Base-by-base conservation (phyloP, 2,329 filamentous ascomycete species). In the Colletotrichum incanum region DNA sequence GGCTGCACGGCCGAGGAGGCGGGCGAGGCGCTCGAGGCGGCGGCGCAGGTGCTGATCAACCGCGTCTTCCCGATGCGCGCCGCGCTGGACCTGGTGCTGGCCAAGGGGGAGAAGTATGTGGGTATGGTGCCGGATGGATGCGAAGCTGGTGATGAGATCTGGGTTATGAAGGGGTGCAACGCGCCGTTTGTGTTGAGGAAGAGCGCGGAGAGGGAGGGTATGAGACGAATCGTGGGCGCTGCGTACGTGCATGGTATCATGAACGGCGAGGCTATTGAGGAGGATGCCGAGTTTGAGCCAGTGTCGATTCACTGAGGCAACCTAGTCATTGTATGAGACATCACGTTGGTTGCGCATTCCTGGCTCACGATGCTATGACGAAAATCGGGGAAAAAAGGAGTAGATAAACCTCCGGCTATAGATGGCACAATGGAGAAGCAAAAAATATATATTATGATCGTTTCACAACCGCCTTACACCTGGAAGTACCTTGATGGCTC, bases 201-300 rank as follows among this genome's bases (percentile, higher is more conserved):
- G 71, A 73, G 67, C 60, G 61, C 12, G 3, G 61, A 71, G 49
- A 56, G 71, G 60, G 62, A 71, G 54, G 71, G 67, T 1, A 4
- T 50, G 55, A 65, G n/a, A 39, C 55, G 72, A 1, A 64, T 73
- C 14, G 68, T 73, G 6, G 72, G 72, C 0, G 58, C 68, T 2
- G 72, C 72, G 23, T 73, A 73, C 20, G 72, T 73, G 28, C 69
- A 65, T 43, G 72, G 72, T 14, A 61, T 73, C 52, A 73, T 73
- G 72, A 23, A 65, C 0, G 68, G 72, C 1, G 72, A 73, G 52
- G 63, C 43, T 2, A 49, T 52, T 2, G 71, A 34, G 14, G 58
- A 65, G 28, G 49, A 41, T 7, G 28, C 39, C 18, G 60, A 66
- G 37, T 73, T 62, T 37, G 67, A 66, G 56, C 31, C 60, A 6